Percentiles rank a stretch among this genome's conserved stretches.
phyloP scores from a whole-genome alignment of 2,329 filamentous ascomycete species.

The Talaromyces funiculosus region DNA sequence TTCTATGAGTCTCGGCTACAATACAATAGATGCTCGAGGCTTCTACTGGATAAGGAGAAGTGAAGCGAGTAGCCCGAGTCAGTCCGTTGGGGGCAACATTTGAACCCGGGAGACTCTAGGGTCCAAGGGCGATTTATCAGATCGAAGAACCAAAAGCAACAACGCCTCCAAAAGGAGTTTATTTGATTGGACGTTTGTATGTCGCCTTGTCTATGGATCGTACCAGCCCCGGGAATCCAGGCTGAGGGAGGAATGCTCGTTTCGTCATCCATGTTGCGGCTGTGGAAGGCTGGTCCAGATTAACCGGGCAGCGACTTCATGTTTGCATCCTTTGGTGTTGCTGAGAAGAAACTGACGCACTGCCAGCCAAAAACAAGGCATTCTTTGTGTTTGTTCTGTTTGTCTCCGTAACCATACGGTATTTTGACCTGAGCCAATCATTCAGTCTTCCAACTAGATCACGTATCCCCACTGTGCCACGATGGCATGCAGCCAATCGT shows the following conservation, averaged over 20 bases:
- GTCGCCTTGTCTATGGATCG: neutral
- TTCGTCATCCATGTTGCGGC: slow-evolving; percentile 1
- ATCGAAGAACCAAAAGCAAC: neutral
- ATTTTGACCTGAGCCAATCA: neutral
- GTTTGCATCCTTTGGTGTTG: neutral
- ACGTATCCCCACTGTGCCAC: neutral
- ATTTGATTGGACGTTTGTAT: neutral
- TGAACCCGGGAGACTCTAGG: neutral
- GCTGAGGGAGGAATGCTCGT: neutral
- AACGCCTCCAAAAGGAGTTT: neutral
- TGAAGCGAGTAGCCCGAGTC: slow-evolving; percentile 3
- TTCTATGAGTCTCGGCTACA: neutral
- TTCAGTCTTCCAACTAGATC: neutral
- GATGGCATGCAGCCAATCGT: slow-evolving; percentile 2
- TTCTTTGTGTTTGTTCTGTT: slow-evolving; percentile 5
- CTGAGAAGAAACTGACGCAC: neutral
- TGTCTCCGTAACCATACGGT: slow-evolving; percentile 1
- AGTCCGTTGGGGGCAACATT: slow-evolving; percentile 1
- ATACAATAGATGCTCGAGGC: neutral
- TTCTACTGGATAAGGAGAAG: neutral
- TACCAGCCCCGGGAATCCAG: neutral
- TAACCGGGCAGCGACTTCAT: neutral
- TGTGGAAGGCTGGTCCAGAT: neutral
- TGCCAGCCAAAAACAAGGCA: neutral
- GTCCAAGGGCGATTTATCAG: neutral